A percentile compares a stretch with the other conserved stretches of the same genome.
Conservation (phyloP, 148 eudicot species). For the Suaeda aralocaspica region DNA sequence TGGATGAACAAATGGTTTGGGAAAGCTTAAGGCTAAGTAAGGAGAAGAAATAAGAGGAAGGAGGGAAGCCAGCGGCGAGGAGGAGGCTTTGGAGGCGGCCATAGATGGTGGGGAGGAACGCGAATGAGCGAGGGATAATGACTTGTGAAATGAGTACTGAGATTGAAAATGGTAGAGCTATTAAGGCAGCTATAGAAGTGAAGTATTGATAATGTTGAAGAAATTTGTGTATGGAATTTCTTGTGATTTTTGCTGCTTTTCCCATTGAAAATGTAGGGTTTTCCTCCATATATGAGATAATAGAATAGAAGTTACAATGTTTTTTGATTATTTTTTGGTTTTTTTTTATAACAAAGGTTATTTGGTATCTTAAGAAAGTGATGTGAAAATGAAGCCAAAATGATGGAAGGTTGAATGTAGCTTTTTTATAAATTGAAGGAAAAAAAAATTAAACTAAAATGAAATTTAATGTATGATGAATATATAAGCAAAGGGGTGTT, state of each 20-base stretch:
- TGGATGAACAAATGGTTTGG: slow-evolving; percentile 49
- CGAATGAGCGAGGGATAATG: slow-evolving; percentile 34
- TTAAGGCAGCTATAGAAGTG: slow-evolving; percentile 43
- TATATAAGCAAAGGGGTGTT: slow-evolving; percentile 19
- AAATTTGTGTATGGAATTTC: slow-evolving; percentile 56
- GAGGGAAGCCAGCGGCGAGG: slow-evolving; percentile 48
- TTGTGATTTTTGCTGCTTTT: slow-evolving; percentile 38
- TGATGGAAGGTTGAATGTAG: slow-evolving; percentile 16
- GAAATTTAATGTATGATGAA: slow-evolving; percentile 1
- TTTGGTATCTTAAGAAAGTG: slow-evolving; percentile 3
- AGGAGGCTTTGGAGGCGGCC: slow-evolving; percentile 39
- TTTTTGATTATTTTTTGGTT: background rate
- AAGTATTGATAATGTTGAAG: slow-evolving; percentile 50
- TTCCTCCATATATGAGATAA: slow-evolving; percentile 24
- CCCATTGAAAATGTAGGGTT: slow-evolving; percentile 32
- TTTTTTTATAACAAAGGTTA: slow-evolving; percentile 14
- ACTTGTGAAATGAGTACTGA: slow-evolving; percentile 53
- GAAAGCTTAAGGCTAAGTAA: slow-evolving; percentile 59
- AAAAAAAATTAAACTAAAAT: background rate
- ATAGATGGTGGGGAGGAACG: slow-evolving; percentile 35
- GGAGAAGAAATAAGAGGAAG: slow-evolving; percentile 35
- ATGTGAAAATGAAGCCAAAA: slow-evolving; percentile 24
- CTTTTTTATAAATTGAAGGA: slow-evolving; percentile 2
- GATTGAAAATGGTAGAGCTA: slow-evolving; percentile 61
- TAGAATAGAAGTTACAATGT: too few relatives aligned